A percentile compares a stretch with the other conserved stretches of the same genome.
phyloP scores from a whole-genome alignment of 306 rosid genomes.

The Castanospermum australe region DNA sequence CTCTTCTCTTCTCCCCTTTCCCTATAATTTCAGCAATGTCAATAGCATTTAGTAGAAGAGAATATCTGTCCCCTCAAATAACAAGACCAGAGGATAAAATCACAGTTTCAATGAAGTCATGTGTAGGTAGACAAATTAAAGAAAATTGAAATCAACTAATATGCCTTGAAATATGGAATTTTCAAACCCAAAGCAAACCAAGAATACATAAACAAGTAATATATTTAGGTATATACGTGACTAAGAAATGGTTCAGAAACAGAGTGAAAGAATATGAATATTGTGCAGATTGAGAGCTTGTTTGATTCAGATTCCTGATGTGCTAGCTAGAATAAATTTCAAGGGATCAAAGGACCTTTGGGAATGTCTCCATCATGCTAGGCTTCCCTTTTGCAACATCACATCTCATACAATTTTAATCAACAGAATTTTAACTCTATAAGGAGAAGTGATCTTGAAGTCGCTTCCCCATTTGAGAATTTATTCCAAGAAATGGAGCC shows the following conservation, averaged over 20 bases:
- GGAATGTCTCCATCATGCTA: no score
- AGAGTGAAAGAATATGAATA: background rate
- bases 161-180: background rate
- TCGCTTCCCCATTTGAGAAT: no score
- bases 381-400: no score
- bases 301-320: background rate
- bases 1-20: no score
- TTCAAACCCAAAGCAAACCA: background rate
- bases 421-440: no score
- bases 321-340: background rate
- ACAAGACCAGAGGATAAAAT: background rate
- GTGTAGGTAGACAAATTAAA: background rate
- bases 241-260: constrained; percentile 4
- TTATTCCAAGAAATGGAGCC: no score
- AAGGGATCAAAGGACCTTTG: no score
- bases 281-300: background rate
- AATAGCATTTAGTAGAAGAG: background rate
- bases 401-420: no score
- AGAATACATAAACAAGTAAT: background rate
- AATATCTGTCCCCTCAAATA: background rate
- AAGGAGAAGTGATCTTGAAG: no score
- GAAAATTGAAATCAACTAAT: background rate
- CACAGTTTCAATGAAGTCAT: background rate
- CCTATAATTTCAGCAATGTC: no score
- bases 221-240: background rate